Percentiles rank a stretch among this genome's conserved stretches.
These are phyloP conservation scores for Saposhnikovia divaricata DNA, from an alignment of 129 eudicot genomes.

Conservation along the genomic window DNA sequence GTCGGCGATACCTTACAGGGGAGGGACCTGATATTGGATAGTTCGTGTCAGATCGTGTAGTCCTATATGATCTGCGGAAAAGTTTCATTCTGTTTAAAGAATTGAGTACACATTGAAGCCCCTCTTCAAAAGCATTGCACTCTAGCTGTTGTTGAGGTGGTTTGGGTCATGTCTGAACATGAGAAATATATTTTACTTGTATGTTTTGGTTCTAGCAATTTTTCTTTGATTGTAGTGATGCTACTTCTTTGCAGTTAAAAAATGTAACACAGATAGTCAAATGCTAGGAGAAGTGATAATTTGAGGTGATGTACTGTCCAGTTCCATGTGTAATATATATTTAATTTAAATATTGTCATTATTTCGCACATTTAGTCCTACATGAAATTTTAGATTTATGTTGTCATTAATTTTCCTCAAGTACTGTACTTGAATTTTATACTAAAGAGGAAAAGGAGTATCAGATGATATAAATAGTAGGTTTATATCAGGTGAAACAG, in stretches of 20 bases:
- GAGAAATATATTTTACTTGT: not conserved
- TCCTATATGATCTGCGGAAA: not conserved
- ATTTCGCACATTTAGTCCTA: not conserved
- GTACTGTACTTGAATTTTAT: too few species aligned
- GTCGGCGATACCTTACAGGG: not conserved
- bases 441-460: too few species aligned
- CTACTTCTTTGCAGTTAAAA: not conserved
- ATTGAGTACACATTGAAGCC: not conserved
- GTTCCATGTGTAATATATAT: not conserved
- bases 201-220: not conserved
- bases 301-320: not conserved
- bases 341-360: too few species aligned
- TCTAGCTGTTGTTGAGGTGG: not conserved
- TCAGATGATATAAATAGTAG: too few species aligned
- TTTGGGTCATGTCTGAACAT: not conserved
- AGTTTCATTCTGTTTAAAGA: not conserved
- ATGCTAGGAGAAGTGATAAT: not conserved
- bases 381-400: too few species aligned
- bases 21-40: not conserved
- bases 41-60: not conserved
- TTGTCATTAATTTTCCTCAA: too few species aligned
- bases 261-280: not conserved
- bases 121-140: not conserved
- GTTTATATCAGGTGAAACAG: too few species aligned
- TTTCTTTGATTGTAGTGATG: not conserved